Evolutionary conservation across 108 stramenopile species (phyloP).

Genomic region (Nitzschia sp.): DNA sequence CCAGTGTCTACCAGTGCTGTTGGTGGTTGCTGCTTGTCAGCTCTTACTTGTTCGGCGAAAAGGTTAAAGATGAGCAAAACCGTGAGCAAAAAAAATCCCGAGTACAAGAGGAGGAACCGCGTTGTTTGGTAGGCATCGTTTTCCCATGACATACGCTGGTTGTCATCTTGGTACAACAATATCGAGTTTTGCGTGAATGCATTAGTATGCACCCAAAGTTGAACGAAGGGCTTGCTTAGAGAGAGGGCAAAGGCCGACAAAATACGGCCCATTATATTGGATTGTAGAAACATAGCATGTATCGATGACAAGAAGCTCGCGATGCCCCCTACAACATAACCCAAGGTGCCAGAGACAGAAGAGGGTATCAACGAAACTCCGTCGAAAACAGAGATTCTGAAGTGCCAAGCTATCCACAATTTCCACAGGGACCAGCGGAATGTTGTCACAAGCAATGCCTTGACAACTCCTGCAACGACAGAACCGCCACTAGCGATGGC

Average conservation of each 20-base stretch:
- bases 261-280: constrained; percentile 20
- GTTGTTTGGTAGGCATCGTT: constrained; percentile 39
- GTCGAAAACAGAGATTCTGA: not conserved
- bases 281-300: constrained; percentile 13
- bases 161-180: constrained; percentile 2
- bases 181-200: not conserved
- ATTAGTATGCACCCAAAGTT: not conserved
- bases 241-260: not conserved
- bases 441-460: constrained; percentile 11
- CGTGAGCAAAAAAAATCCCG: constrained; percentile 41
- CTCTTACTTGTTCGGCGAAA: constrained; percentile 9
- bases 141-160: constrained; percentile 29
- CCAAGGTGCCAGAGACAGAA: not conserved
- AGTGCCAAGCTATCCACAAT: not conserved
- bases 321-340: not conserved
- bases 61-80: constrained; percentile 35
- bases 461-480: constrained; percentile 16
- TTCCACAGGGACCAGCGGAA: constrained; percentile 26
- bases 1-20: too few species aligned
- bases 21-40: too few species aligned
- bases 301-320: not conserved
- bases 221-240: not conserved
- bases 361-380: not conserved
- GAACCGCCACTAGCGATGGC: constrained; percentile 27
- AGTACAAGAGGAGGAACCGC: constrained; percentile 32